phyloP scores from a whole-genome alignment of 73 alveolate genomes.

The Paramecium tetraurelia region DNA sequence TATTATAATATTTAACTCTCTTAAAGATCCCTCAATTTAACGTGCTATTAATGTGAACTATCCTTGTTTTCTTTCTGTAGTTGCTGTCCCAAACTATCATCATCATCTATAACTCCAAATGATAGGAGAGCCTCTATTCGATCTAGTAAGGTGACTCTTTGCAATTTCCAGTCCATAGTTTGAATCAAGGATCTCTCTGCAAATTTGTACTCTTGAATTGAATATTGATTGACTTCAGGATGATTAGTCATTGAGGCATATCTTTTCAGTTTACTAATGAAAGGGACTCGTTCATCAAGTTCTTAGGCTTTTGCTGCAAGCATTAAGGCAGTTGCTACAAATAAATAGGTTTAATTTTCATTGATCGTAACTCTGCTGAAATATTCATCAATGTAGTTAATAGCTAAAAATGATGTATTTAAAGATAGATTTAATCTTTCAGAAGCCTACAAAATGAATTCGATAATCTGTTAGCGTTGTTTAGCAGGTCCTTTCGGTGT shows the following conservation, averaged over 20 bases:
- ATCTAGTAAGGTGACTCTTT: conserved; percentile 53
- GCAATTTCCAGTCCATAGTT: conserved; percentile 47
- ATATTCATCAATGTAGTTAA: neutral
- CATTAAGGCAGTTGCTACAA: neutral
- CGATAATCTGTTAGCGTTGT: neutral
- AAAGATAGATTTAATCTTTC: neutral
- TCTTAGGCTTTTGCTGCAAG: conserved; percentile 55
- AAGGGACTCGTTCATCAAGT: conserved; percentile 62
- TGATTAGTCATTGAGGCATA: conserved; percentile 48
- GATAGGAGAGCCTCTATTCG: conserved; percentile 18
- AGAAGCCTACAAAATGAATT: neutral
- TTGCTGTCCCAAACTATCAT: neutral
- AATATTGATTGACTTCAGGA: neutral
- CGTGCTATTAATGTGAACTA: neutral
- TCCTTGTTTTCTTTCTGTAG: neutral
- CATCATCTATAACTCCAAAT: conserved; percentile 54
- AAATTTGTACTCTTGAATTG: conserved; percentile 10
- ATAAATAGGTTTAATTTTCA: neutral
- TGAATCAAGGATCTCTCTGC: conserved; percentile 46
- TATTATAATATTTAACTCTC: neutral
- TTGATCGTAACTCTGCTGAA: neutral
- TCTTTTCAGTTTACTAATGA: conserved; percentile 55
- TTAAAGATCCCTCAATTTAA: neutral
- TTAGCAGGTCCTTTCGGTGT: neutral
- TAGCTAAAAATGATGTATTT: conserved; percentile 12